A percentile compares a stretch with the other conserved stretches of the same genome.
Evolutionary conservation across 2,329 filamentous ascomycete species (phyloP).

Genomic region (Penicillium polonicum): DNA sequence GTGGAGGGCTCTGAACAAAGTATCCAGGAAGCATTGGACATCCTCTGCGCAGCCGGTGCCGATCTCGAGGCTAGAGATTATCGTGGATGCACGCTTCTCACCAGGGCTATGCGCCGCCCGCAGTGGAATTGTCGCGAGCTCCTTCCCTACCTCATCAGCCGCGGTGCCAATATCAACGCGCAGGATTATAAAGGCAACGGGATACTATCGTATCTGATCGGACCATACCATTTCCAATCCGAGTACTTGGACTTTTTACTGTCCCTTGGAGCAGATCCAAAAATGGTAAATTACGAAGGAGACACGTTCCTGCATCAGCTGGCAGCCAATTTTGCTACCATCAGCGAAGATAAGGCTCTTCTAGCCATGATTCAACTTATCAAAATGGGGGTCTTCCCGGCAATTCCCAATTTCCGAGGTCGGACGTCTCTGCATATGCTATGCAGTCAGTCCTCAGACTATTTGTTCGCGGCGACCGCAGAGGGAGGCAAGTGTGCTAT

Average conservation of each 20-base stretch:
- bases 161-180: conserved; percentile 18
- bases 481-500: conserved; percentile 9
- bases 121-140: conserved; percentile 1
- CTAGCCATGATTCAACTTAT: not conserved
- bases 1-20: not conserved
- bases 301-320: conserved; percentile 18
- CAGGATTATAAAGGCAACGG: conserved; percentile 20
- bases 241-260: conserved; percentile 15
- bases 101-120: not conserved
- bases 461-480: conserved; percentile 5
- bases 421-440: conserved; percentile 18
- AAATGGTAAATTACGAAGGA: conserved; percentile 14
- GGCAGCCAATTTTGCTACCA: conserved; percentile 8
- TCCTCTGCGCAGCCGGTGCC: conserved; percentile 11
- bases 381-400: not conserved
- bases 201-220: conserved; percentile 8
- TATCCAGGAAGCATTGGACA: not conserved
- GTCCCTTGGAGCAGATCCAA: conserved; percentile 14
- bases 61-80: conserved; percentile 20
- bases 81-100: conserved; percentile 14
- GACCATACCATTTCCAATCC: not conserved
- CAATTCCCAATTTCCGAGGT: conserved; percentile 13
- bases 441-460: conserved; percentile 9
- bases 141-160: conserved; percentile 5
- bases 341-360: not conserved